Conservation (phyloP, 768 basidiomycete species). For the Russula foetens region DNA sequence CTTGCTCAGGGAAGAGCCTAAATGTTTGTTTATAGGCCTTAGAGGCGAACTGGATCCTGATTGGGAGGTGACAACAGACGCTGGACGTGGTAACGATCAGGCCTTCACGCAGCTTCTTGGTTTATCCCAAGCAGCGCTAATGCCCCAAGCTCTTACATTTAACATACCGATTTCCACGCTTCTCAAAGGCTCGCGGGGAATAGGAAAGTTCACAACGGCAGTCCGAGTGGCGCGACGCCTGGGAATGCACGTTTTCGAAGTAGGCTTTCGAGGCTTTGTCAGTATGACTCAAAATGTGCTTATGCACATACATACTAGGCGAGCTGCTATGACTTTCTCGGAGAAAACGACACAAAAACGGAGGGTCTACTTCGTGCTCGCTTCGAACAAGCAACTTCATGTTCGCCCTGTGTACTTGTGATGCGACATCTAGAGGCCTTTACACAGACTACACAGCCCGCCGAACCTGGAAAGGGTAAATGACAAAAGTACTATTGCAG, state of each 20-base stretch:
- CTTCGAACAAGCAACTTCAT: constrained; percentile 68
- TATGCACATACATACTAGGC: constrained; percentile 39
- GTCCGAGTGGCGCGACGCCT: constrained; percentile 47
- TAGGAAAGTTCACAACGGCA: constrained; percentile 70
- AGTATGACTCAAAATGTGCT: neutral
- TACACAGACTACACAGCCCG: constrained; percentile 53
- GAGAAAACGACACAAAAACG: constrained; percentile 69
- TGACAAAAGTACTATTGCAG: neutral
- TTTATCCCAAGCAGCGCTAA: constrained; percentile 53
- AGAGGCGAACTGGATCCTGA: neutral
- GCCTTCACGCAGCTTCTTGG: constrained; percentile 42
- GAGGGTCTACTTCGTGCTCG: constrained; percentile 63
- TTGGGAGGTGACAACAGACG: neutral
- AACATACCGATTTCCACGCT: constrained; percentile 63
- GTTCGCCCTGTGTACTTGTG: constrained; percentile 80
- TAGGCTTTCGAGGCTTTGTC: constrained; percentile 24
- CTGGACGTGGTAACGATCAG: constrained; percentile 22
- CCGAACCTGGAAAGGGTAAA: constrained; percentile 59
- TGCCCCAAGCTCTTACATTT: constrained; percentile 48
- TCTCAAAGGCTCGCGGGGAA: constrained; percentile 70
- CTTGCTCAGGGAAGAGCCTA: neutral
- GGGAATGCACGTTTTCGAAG: constrained; percentile 78
- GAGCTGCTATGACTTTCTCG: constrained; percentile 76
- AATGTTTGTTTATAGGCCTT: neutral
- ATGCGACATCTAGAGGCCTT: constrained; percentile 79